phyloP scores from a whole-genome alignment of 805 yeast species.

The Hanseniaspora valbyensis region DNA sequence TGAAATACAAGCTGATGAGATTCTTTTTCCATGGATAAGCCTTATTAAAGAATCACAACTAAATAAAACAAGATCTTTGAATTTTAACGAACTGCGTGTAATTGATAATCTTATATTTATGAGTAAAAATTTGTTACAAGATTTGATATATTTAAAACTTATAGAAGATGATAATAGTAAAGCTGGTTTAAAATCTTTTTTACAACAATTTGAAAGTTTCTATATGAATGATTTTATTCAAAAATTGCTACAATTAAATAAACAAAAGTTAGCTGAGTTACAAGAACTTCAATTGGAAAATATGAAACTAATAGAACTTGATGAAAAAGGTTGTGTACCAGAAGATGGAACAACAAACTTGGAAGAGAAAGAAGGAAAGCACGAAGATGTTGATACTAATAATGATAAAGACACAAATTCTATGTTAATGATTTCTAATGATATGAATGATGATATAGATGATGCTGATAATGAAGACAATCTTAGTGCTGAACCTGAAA shows the following conservation, averaged over 20 bases:
- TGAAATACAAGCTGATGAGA: slow-evolving; percentile 9
- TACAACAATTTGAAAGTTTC: slow-evolving; percentile 9
- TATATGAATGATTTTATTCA: slow-evolving; percentile 11
- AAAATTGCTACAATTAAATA: not conserved
- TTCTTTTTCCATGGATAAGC: slow-evolving; percentile 13
- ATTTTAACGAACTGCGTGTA: not conserved
- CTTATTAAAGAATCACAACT: slow-evolving; percentile 1
- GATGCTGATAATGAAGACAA: not conserved
- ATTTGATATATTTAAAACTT: slow-evolving; percentile 10
- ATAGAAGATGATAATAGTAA: not conserved
- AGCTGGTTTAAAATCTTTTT: slow-evolving; percentile 3
- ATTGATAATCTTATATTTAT: slow-evolving; percentile 4
- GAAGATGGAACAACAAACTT: too few species aligned
- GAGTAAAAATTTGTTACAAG: slow-evolving; percentile 4
- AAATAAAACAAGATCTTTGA: not conserved
- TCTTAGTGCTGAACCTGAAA: not conserved
- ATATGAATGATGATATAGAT: too few species aligned
- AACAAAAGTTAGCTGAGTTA: not conserved
- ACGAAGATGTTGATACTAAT: too few species aligned
- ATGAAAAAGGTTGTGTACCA: too few species aligned
- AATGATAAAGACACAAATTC: too few species aligned
- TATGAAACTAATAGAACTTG: not conserved
- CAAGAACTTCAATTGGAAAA: not conserved
- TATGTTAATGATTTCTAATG: too few species aligned
- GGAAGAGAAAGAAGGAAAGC: too few species aligned